Percentiles rank a stretch among this genome's conserved stretches.
These are phyloP conservation scores for Hippophae gyantsensis DNA, from an alignment of 306 rosid genomes.

Conservation along the genomic window DNA sequence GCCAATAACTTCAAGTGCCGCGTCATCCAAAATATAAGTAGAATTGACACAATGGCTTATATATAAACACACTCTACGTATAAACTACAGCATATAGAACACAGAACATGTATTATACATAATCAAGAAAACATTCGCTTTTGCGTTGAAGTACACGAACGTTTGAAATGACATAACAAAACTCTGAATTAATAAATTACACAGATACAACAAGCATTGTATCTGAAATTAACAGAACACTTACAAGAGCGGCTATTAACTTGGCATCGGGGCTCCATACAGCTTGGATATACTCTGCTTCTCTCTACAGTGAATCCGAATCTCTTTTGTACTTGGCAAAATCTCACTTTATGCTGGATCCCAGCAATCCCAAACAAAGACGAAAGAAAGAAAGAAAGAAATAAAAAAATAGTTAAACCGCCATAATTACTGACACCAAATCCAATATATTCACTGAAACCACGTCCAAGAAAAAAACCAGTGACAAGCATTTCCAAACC, in stretches of 20 bases:
- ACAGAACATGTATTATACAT: neutral
- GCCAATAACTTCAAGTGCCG: too few species aligned
- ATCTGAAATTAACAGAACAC: constrained; percentile 12
- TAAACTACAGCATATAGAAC: neutral
- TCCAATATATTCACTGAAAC: neutral
- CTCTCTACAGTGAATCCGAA: constrained; percentile 57
- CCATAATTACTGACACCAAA: constrained; percentile 1
- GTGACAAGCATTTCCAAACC: neutral
- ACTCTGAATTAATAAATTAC: neutral
- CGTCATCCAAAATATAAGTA: too few species aligned
- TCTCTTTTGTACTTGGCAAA: constrained; percentile 86
- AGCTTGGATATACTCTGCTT: constrained; percentile 93
- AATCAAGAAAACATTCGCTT: neutral
- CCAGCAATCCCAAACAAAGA: neutral
- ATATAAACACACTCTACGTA: too few species aligned
- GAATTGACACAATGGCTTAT: too few species aligned
- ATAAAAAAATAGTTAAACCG: constrained; percentile 27
- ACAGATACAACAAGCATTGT: neutral
- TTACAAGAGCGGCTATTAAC: constrained; percentile 74
- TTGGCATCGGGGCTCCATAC: constrained; percentile 93
- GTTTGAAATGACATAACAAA: constrained; percentile 1
- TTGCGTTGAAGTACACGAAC: too few species aligned
- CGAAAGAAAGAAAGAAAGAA: constrained; percentile 1
- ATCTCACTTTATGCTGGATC: constrained; percentile 75
- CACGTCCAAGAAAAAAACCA: constrained; percentile 2